phyloP scores from a whole-genome alignment of 495 filamentous ascomycete genomes.

The Beverwykella pulmonaria region DNA sequence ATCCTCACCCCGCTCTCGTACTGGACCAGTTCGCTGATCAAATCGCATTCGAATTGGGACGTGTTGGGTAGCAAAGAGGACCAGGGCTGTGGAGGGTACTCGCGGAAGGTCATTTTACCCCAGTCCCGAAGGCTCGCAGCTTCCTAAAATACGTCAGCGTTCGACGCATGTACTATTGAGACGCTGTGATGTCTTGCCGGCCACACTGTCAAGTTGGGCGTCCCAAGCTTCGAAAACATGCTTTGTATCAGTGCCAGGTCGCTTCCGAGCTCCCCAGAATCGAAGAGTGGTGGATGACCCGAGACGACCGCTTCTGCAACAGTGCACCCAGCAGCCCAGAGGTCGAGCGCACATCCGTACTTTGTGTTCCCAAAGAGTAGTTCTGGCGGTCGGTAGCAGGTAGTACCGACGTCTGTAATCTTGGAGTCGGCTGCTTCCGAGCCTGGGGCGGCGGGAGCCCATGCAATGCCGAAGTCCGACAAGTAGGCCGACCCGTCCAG shows the following conservation, averaged over 20 bases:
- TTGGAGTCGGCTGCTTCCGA: conserved; percentile 70
- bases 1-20: conserved; percentile 57
- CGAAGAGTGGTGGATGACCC: conserved; percentile 66
- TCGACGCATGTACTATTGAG: neutral
- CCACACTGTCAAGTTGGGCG: conserved; percentile 76
- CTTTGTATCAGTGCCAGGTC: conserved; percentile 87
- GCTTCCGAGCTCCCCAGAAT: conserved; percentile 83
- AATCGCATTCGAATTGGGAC: conserved; percentile 55
- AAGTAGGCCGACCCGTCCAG: conserved; percentile 72
- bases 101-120: conserved; percentile 66
- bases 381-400: conserved; percentile 87
- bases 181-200: conserved; percentile 56
- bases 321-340: conserved; percentile 88
- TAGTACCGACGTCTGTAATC: conserved; percentile 91
- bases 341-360: conserved; percentile 74
- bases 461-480: conserved; percentile 91
- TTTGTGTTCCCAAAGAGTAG: conserved; percentile 78
- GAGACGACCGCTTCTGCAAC: conserved; percentile 64
- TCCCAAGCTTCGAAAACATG: conserved; percentile 87
- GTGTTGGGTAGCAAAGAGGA: conserved; percentile 54
- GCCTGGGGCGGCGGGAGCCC: conserved; percentile 62
- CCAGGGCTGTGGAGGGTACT: conserved; percentile 58
- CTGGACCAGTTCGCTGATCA: conserved; percentile 57
- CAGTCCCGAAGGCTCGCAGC: conserved; percentile 61
- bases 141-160: conserved; percentile 50